Percentiles rank a stretch among this genome's conserved stretches.
Evolutionary conservation across 345 rosid genomes (phyloP).

Genomic region (Acer saccharum): DNA sequence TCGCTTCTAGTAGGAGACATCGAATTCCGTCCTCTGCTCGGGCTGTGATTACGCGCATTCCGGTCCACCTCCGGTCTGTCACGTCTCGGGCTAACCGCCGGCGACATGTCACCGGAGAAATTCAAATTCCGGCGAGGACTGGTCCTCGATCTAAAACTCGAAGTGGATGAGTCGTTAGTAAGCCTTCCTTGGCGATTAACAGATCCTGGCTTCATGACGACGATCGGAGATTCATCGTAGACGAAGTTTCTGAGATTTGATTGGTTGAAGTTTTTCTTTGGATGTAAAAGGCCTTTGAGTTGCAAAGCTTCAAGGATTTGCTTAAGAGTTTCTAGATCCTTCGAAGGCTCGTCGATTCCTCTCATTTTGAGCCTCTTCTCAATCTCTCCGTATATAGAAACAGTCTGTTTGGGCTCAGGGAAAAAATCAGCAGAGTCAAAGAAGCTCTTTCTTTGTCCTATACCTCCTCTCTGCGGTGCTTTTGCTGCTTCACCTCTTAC

Average conservation of each 20-base stretch:
- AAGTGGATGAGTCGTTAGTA: conserved; percentile 38
- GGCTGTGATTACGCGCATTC: conserved; percentile 33
- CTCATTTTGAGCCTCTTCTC: conserved; percentile 63
- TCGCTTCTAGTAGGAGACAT: conserved; percentile 48
- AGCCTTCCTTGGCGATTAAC: conserved; percentile 28
- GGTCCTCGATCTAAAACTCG: conserved; percentile 40
- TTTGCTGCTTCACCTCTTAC: conserved; percentile 47
- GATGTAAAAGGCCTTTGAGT: conserved; percentile 90
- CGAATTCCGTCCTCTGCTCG: conserved; percentile 41
- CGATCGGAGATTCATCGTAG: conserved; percentile 56
- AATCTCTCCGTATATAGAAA: conserved; percentile 54
- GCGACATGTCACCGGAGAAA: conserved; percentile 34
- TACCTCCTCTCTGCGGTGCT: conserved; percentile 42
- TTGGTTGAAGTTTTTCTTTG: conserved; percentile 38
- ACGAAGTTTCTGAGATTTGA: conserved; percentile 43
- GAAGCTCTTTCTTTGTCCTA: conserved; percentile 54
- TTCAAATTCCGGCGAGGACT: conserved; percentile 33
- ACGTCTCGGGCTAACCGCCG: conserved; percentile 44
- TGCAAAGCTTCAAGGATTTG: conserved; percentile 87
- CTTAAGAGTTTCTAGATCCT: conserved; percentile 84
- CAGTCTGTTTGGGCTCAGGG: conserved; percentile 65
- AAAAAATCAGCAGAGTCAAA: conserved; percentile 83
- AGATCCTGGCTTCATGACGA: conserved; percentile 47
- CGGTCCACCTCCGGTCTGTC: conserved; percentile 38
- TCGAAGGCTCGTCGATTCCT: conserved; percentile 74